Conservation (phyloP, 306 rosid species). For the Cicer cuneatum region DNA sequence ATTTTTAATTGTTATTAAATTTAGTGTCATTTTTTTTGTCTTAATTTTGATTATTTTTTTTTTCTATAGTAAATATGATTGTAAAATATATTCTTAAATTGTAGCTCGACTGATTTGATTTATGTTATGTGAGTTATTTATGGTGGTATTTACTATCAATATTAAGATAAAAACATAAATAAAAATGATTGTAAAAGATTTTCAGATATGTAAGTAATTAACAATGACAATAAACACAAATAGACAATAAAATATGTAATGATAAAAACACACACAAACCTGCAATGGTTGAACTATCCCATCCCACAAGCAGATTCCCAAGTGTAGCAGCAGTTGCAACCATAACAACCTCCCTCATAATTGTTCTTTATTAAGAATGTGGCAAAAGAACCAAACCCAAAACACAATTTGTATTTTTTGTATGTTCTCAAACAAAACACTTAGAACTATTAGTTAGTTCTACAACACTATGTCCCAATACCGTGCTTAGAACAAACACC, state of each 20-base stretch:
- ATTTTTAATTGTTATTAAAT: no score
- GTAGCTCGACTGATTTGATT: no score
- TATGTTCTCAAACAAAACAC: conserved; percentile 17
- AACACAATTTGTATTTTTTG: conserved; percentile 36
- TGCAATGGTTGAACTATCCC: conserved; percentile 97
- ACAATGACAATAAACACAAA: neutral
- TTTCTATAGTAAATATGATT: no score
- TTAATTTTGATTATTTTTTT: no score
- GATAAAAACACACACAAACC: conserved; percentile 45
- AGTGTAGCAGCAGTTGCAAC: conserved; percentile 86
- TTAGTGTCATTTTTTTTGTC: no score
- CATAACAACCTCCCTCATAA: conserved; percentile 77
- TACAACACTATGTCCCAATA: neutral
- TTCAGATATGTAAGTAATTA: neutral
- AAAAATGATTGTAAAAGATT: neutral
- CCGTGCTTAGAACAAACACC: conserved; percentile 7
- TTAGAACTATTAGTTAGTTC: conserved; percentile 1
- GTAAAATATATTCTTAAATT: no score
- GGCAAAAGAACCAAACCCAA: neutral
- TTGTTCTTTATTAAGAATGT: conserved; percentile 20
- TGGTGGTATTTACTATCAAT: no score
- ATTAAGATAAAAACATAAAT: no score
- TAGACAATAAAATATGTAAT: neutral
- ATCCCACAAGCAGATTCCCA: conserved; percentile 83
- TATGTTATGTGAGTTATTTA: no score